Conservation (phyloP, 192 early-diverging fungal species). For the Pecoramyces ruminantium region DNA sequence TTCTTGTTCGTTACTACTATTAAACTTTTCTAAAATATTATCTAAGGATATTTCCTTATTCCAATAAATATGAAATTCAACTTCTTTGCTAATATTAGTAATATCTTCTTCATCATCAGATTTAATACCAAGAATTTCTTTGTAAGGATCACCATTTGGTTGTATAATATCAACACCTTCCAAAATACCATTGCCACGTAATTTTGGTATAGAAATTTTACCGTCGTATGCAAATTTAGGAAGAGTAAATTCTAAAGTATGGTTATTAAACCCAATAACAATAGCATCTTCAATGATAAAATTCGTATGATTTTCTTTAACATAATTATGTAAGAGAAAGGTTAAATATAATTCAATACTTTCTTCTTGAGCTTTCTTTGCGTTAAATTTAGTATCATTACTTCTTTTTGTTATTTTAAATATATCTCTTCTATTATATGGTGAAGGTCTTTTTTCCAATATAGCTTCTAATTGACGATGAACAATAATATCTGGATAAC, state of each 20-base stretch:
- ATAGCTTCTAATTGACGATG: background rate
- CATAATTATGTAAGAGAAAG: background rate
- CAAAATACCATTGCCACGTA: background rate
- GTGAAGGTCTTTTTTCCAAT: background rate
- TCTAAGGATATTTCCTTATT: background rate
- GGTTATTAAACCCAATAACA: background rate
- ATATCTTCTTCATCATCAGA: background rate
- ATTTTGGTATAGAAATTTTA: background rate
- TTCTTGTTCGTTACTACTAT: background rate
- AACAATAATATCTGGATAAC: background rate
- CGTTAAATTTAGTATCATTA: constrained; percentile 57
- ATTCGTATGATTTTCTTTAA: background rate
- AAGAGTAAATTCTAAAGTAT: background rate
- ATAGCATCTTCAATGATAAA: background rate
- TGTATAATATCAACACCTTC: background rate
- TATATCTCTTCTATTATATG: background rate
- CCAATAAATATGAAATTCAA: background rate
- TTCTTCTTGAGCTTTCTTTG: constrained; percentile 54
- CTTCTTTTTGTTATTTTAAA: constrained; percentile 42
- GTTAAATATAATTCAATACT: constrained; percentile 42
- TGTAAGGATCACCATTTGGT: background rate
- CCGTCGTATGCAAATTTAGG: background rate
- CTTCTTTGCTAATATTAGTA: background rate
- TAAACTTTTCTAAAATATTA: background rate
- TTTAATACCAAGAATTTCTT: no score